These are phyloP conservation scores for Bipolaris cookei DNA, from an alignment of 2,329 filamentous ascomycete species.

Conservation along the genomic window DNA sequence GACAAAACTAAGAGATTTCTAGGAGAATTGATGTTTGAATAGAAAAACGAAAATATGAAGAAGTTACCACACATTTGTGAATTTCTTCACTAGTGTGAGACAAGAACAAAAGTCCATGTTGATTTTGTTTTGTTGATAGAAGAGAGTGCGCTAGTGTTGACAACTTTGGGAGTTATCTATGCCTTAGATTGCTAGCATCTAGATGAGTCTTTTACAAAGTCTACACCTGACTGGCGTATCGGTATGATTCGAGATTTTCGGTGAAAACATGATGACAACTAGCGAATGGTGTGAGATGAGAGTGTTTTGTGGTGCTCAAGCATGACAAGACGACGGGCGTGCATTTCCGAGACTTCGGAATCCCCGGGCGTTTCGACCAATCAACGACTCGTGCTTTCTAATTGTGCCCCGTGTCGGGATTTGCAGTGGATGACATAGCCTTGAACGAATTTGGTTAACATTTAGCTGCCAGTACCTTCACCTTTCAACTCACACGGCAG, in stretches of 20 bases:
- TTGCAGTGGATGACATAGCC: conserved; percentile 38
- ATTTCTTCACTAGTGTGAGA: too few species aligned
- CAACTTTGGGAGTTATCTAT: too few species aligned
- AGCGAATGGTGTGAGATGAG: neutral
- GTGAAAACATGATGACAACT: neutral
- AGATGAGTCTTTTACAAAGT: neutral
- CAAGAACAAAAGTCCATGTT: too few species aligned
- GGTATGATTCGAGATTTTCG: too few species aligned
- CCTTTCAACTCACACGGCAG: conserved; percentile 17
- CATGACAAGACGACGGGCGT: neutral
- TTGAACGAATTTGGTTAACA: conserved; percentile 28
- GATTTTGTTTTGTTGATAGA: too few species aligned
- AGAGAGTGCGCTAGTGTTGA: too few species aligned
- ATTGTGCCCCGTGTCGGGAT: conserved; percentile 23
- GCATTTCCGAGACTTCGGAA: conserved; percentile 15
- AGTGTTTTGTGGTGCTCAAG: neutral
- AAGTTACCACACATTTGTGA: too few species aligned
- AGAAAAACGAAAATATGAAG: neutral
- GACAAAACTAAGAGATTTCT: neutral
- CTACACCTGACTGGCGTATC: too few species aligned
- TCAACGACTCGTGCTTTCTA: conserved; percentile 24
- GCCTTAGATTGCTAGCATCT: too few species aligned
- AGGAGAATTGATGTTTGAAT: neutral
- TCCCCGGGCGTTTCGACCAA: conserved; percentile 20
- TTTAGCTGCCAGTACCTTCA: conserved; percentile 18